phyloP scores from a whole-genome alignment of 768 basidiomycete species.

The Termitomyces sp. region DNA sequence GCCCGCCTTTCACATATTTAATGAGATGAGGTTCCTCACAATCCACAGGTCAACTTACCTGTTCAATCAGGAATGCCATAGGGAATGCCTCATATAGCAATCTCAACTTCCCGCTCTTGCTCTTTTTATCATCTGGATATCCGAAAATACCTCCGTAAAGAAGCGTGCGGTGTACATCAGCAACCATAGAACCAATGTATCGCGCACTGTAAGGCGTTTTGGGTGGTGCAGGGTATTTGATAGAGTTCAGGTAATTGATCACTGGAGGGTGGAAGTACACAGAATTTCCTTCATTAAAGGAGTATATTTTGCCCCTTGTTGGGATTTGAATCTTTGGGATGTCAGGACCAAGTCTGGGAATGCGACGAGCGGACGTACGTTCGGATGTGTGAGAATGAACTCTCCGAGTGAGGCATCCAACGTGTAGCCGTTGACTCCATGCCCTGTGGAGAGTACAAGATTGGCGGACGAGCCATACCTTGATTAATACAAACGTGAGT shows the following conservation, averaged over 20 bases:
- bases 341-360: conserved; percentile 4
- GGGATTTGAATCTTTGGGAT: conserved; percentile 80
- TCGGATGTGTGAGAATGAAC: conserved; percentile 97
- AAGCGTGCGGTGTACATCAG: conserved; percentile 94
- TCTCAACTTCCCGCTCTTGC: conserved; percentile 90
- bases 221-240: conserved; percentile 79
- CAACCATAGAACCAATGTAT: conserved; percentile 99
- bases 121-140: conserved; percentile 97
- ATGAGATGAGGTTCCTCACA: conserved; percentile 5
- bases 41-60: conserved; percentile 41
- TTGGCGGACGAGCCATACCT: conserved; percentile 93
- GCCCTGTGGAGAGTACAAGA: conserved; percentile 89
- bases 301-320: conserved; percentile 95
- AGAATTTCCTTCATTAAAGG: conserved; percentile 98
- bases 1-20: conserved; percentile 59
- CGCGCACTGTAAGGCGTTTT: conserved; percentile 87
- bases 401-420: conserved; percentile 93
- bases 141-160: conserved; percentile 99
- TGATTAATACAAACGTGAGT: conserved; percentile 1
- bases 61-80: conserved; percentile 93
- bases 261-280: conserved; percentile 89
- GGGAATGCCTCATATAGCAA: conserved; percentile 97
- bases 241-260: conserved; percentile 76
- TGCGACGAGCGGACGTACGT: conserved; percentile 40
- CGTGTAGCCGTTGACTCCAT: conserved; percentile 97